These are phyloP conservation scores for Solanum hybrid DNA, from an alignment of 305 asterid species.

Conservation along the genomic window DNA sequence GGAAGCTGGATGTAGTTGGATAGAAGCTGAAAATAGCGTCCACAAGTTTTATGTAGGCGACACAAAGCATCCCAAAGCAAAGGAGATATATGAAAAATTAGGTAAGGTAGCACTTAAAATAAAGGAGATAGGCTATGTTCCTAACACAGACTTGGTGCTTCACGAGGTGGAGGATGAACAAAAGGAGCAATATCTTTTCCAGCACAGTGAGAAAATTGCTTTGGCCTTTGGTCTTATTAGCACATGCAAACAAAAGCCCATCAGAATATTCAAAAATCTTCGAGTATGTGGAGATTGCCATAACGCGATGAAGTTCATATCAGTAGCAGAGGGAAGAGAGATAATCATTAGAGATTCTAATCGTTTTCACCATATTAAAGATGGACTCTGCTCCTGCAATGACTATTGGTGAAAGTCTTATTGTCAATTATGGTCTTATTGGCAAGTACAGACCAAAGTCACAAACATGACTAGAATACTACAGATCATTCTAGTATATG, in stretches of 20 bases:
- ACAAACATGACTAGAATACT: not conserved
- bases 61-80: slow-evolving; percentile 57
- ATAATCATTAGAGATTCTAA: slow-evolving; percentile 80
- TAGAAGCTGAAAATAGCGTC: slow-evolving; percentile 50
- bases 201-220: slow-evolving; percentile 85
- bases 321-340: slow-evolving; percentile 60
- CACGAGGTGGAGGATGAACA: slow-evolving; percentile 80
- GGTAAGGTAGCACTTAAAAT: slow-evolving; percentile 31
- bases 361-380: slow-evolving; percentile 73
- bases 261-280: slow-evolving; percentile 73
- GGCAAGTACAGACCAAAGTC: not conserved
- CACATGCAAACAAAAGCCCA: slow-evolving; percentile 39
- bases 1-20: slow-evolving; percentile 95
- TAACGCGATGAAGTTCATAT: slow-evolving; percentile 53
- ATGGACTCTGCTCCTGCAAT: slow-evolving; percentile 77
- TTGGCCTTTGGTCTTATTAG: slow-evolving; percentile 77
- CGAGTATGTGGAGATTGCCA: slow-evolving; percentile 92
- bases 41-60: slow-evolving; percentile 84
- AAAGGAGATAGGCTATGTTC: slow-evolving; percentile 63
- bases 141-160: slow-evolving; percentile 59
- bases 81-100: slow-evolving; percentile 49
- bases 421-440: not conserved
- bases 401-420: slow-evolving; percentile 54
- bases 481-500: not conserved
- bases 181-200: slow-evolving; percentile 64